These are phyloP conservation scores for Sporobolomyces pararoseus DNA, from an alignment of 768 basidiomycete genomes.

Conservation along the genomic window DNA sequence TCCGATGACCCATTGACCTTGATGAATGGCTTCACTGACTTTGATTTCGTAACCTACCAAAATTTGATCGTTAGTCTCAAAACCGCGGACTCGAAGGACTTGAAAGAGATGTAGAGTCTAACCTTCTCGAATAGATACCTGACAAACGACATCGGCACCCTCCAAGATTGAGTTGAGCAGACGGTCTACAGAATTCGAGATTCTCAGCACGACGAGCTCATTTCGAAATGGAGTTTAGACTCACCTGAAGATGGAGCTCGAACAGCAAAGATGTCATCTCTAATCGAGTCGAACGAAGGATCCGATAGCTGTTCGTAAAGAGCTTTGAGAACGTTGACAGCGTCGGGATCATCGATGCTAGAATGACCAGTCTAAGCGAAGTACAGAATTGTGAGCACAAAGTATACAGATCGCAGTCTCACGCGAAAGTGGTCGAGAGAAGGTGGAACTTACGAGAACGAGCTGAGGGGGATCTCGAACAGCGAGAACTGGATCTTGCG, in stretches of 20 bases:
- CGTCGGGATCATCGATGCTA: conserved; percentile 91
- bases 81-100: not conserved
- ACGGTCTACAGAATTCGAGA: conserved; percentile 11
- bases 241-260: conserved; percentile 60
- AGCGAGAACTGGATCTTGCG: conserved; percentile 33
- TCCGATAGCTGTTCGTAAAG: conserved; percentile 20
- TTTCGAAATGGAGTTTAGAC: not conserved
- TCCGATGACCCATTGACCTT: conserved; percentile 80
- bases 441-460: conserved; percentile 47
- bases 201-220: no score
- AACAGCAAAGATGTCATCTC: conserved; percentile 64
- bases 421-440: no score
- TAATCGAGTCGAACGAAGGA: conserved; percentile 2
- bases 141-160: conserved; percentile 81
- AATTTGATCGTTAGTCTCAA: no score
- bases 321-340: conserved; percentile 47
- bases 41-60: conserved; percentile 74
- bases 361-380: conserved; percentile 64
- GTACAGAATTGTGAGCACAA: not conserved
- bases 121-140: conserved; percentile 88
- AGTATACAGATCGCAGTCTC: not conserved
- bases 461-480: conserved; percentile 46
- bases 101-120: not conserved
- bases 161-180: conserved; percentile 75
- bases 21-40: conserved; percentile 80